phyloP scores from a whole-genome alignment of 495 filamentous ascomycete species.

The Pseudevernia furfuracea region DNA sequence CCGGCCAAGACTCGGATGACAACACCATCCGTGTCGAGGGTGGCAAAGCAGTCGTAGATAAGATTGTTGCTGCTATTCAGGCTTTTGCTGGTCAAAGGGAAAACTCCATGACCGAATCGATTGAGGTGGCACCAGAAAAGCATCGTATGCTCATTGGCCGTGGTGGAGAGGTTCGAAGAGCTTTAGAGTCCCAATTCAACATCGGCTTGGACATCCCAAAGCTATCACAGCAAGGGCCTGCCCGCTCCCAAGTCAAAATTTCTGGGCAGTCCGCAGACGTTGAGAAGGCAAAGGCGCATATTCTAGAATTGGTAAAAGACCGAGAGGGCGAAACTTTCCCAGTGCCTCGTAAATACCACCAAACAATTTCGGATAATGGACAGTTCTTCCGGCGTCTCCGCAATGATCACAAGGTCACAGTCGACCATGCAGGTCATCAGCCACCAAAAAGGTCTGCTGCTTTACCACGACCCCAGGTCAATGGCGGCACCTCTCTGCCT shows the following conservation, averaged over 20 bases:
- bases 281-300: conserved; percentile 76
- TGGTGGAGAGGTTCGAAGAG: conserved; percentile 74
- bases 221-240: conserved; percentile 57
- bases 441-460: conserved; percentile 57
- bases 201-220: conserved; percentile 86
- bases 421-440: conserved; percentile 77
- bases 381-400: conserved; percentile 82
- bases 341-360: conserved; percentile 73
- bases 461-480: conserved; percentile 37
- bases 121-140: conserved; percentile 80
- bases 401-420: conserved; percentile 74
- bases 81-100: conserved; percentile 70
- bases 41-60: conserved; percentile 71
- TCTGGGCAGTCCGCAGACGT: conserved; percentile 69
- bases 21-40: conserved; percentile 83
- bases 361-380: conserved; percentile 78
- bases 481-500: conserved; percentile 54
- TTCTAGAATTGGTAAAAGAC: conserved; percentile 71
- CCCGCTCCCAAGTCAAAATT: conserved; percentile 67
- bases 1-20: conserved; percentile 66
- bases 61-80: conserved; percentile 75
- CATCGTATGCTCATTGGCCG: conserved; percentile 87
- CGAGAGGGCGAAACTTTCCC: conserved; percentile 79
- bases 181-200: conserved; percentile 82
- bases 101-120: conserved; percentile 61